Evolutionary conservation across 495 filamentous ascomycete species (phyloP).

Genomic region (Penicillium parvum): DNA sequence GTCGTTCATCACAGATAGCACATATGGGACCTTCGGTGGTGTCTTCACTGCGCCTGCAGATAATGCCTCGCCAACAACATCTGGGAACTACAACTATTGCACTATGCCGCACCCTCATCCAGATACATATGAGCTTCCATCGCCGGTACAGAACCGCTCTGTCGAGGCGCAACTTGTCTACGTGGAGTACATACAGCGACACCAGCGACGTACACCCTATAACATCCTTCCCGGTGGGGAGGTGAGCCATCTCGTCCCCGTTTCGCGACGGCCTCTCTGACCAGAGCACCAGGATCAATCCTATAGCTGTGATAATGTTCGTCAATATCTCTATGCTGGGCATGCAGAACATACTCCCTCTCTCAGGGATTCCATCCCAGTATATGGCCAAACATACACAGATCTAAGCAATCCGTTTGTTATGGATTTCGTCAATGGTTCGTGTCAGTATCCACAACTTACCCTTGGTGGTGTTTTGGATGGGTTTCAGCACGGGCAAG

Average conservation of each 20-base stretch:
- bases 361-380: slow-evolving; percentile 5
- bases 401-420: slow-evolving; percentile 29
- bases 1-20: slow-evolving; percentile 29
- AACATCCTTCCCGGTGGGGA: slow-evolving; percentile 35
- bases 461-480: slow-evolving; percentile 32
- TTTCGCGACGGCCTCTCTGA: not conserved
- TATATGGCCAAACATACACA: slow-evolving; percentile 33
- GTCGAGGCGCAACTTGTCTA: slow-evolving; percentile 27
- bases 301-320: slow-evolving; percentile 31
- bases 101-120: slow-evolving; percentile 33
- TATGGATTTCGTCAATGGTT: slow-evolving; percentile 19
- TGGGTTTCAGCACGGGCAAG: slow-evolving; percentile 31
- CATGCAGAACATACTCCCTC: slow-evolving; percentile 4
- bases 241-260: slow-evolving; percentile 8
- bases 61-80: slow-evolving; percentile 5
- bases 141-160: slow-evolving; percentile 19
- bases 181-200: slow-evolving; percentile 34
- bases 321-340: slow-evolving; percentile 26
- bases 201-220: slow-evolving; percentile 33
- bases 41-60: slow-evolving; percentile 24
- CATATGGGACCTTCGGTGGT: slow-evolving; percentile 29
- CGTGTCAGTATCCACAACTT: slow-evolving; percentile 35
- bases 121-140: slow-evolving; percentile 21
- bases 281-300: slow-evolving; percentile 24
- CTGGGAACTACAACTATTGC: slow-evolving; percentile 31